Evolutionary conservation across 257 asterid species (phyloP).

Genomic region (Hygrophila difformis): DNA sequence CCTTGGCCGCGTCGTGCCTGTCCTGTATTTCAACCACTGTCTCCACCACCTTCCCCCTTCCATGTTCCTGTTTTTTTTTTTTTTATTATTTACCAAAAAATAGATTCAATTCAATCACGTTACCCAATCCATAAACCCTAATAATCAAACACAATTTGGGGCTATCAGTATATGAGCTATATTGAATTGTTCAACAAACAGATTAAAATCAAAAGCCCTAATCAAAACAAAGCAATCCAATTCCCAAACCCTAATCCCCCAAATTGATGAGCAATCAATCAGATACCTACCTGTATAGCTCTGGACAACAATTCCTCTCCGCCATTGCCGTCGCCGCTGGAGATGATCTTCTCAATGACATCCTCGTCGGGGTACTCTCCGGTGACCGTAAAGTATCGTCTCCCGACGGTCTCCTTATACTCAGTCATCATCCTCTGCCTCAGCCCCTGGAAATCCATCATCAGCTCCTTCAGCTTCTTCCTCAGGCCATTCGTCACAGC

Average conservation of each 20-base stretch:
- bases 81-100: too few species aligned
- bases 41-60: slow-evolving; percentile 74
- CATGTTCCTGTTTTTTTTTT: slow-evolving; percentile 74
- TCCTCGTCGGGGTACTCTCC: slow-evolving; percentile 72
- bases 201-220: too few species aligned
- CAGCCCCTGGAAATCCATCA: slow-evolving; percentile 89
- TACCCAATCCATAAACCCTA: too few species aligned
- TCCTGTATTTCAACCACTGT: slow-evolving; percentile 87
- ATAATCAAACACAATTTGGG: too few species aligned
- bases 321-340: slow-evolving; percentile 53
- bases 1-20: slow-evolving; percentile 68
- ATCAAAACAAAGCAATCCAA: too few species aligned
- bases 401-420: slow-evolving; percentile 78
- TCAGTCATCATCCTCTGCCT: slow-evolving; percentile 90
- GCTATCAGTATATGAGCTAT: too few species aligned
- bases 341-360: slow-evolving; percentile 69
- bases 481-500: slow-evolving; percentile 89
- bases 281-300: slow-evolving; percentile 63
- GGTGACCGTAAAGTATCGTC: slow-evolving; percentile 75
- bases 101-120: too few species aligned
- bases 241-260: too few species aligned
- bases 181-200: too few species aligned
- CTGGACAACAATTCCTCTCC: slow-evolving; percentile 72
- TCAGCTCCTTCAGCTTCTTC: slow-evolving; percentile 86
- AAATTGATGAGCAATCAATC: too few species aligned